Evolutionary conservation across 352 stramenopile genomes (phyloP).

Genomic region (Globisporangium nagaii): DNA sequence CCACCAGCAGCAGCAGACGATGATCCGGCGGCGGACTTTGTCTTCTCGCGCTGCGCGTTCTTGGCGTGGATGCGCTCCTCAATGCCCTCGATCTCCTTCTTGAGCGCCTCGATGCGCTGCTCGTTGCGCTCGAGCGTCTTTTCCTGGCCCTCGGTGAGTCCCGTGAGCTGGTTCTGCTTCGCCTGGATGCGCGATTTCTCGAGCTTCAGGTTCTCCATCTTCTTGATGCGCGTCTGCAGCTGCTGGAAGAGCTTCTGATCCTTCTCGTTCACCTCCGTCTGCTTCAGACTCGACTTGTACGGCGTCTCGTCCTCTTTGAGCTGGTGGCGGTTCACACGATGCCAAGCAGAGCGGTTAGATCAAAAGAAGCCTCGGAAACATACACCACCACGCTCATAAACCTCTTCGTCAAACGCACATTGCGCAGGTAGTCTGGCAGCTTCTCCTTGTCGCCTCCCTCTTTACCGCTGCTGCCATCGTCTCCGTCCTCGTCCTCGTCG

Average conservation of each 20-base stretch:
- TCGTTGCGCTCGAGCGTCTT: slow-evolving; percentile 56
- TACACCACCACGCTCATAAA: background rate
- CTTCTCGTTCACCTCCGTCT: slow-evolving; percentile 49
- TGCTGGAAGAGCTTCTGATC: slow-evolving; percentile 77
- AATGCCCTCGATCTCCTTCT: slow-evolving; percentile 59
- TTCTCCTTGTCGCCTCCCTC: slow-evolving; percentile 18
- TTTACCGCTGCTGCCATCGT: slow-evolving; percentile 19
- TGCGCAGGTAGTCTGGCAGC: slow-evolving; percentile 70
- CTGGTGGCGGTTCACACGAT: too few relatives aligned
- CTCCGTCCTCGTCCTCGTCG: slow-evolving; percentile 34
- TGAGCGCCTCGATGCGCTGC: slow-evolving; percentile 44
- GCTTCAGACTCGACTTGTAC: slow-evolving; percentile 50
- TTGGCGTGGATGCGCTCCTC: slow-evolving; percentile 53
- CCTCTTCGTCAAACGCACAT: slow-evolving; percentile 25
- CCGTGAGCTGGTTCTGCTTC: slow-evolving; percentile 63
- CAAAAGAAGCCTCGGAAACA: background rate
- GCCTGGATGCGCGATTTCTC: slow-evolving; percentile 63
- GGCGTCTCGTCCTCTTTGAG: slow-evolving; percentile 45
- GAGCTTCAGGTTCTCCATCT: slow-evolving; percentile 76
- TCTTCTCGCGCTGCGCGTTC: slow-evolving; percentile 39
- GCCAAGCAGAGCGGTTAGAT: too few relatives aligned
- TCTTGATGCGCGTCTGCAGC: slow-evolving; percentile 70
- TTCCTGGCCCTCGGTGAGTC: slow-evolving; percentile 60
- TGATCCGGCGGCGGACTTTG: slow-evolving; percentile 9
- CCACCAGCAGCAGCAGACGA: background rate